Evolutionary conservation across 345 rosid genomes (phyloP), one percentile per base, ranked within the genome.

Genomic region (Eucalyptus urophylla): DNA sequence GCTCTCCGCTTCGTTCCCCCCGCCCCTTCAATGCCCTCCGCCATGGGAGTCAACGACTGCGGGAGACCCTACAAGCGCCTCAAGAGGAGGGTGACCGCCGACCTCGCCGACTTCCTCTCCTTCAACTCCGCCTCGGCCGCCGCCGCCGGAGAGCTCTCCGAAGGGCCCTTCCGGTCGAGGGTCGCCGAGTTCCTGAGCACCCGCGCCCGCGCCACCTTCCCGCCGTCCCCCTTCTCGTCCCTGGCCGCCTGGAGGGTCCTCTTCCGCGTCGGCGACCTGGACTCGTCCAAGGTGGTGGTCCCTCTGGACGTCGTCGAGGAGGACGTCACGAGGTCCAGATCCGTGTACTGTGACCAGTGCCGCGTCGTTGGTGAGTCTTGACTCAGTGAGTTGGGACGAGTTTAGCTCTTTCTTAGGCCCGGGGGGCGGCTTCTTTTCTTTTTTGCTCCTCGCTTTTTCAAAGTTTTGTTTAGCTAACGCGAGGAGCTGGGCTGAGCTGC

Each of bases 311-410:
- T 96, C 69, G 94, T 95, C 49, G 97, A 95, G 90, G 99, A 95
- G 89, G 97, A 95, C 60, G 96, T 95, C 11, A 92, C 96, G 53
- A 92, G 94, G 93, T 93, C 96, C 50, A 94, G 96, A 94, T 96
- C 97, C 53, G 94, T 93, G 37, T 95, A 96, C 91, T 96, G 97
- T 87, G 95, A 95, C 91, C 96, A 95, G 93, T 96, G 97, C 90
- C 95, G 95, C 56, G 97, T 96, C 80, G 96, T 95, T 40, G 97
- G 99, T 96, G 93, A 94, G 98, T 95, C 65, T 51, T 33, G 43
- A 33, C 87, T 86, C 81, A 43, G 53, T 65, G 62, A 76, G 43
- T 88, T 44, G 80, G 86, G 65, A 45, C 80, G 51, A 37, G 51
- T 65, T 87, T 19, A 53, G 29, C 80, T 87, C 9, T 87, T 25